Evolutionary conservation across 108 stramenopile species (phyloP), one percentile per base, ranked within the genome.

Genomic region (Ochromonas danica): DNA sequence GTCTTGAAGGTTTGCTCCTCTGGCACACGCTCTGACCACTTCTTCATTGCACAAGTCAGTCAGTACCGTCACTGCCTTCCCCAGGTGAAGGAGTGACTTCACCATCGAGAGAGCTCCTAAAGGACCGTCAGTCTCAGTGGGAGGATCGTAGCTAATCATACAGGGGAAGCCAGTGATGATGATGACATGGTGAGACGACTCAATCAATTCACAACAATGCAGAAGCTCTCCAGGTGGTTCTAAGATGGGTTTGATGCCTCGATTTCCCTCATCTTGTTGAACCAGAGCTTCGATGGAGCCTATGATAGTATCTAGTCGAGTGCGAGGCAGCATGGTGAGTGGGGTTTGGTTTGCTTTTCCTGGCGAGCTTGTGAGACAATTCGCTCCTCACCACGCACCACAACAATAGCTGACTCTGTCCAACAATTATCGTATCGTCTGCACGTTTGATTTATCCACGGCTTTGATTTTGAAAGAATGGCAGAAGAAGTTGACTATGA

Each of bases 61-160:
- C 31, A 91, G 85, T 6, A 94, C 71, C 17, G 78, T 81, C 43
- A 83, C 89, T 14, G 43, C 31, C 71, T 91, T 85, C 0, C 91
- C 91, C 57, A 92, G 57, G 0, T 78, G 85, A 0, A 91, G 71
- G 0, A 84, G 85, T 25, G 90, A 78, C 0, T 79, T 72, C 0
- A 89, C 89, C 39, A 94, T 84, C 17, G 90, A 85, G 43, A 86
- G 81, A 1, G 93, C 86, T 60, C 91, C 93, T 0, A 88, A 88
- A 6, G 91, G 93, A 70, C 93, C 93, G 72, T 94, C 93, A 33
- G 93, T 94, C 79, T 94, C 93, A 6, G 91, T 91, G 0, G 93
- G 93, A 0, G 91, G 91, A 39, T 42, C 72, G 3, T 87, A 57
- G 28, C 86, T 42, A 10, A 94, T 85, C 71, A 90, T 87, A 79